Percentiles rank a stretch among this genome's conserved stretches.
Conservation (phyloP, 78 protist species). For the Dictyostelium intermedium region DNA sequence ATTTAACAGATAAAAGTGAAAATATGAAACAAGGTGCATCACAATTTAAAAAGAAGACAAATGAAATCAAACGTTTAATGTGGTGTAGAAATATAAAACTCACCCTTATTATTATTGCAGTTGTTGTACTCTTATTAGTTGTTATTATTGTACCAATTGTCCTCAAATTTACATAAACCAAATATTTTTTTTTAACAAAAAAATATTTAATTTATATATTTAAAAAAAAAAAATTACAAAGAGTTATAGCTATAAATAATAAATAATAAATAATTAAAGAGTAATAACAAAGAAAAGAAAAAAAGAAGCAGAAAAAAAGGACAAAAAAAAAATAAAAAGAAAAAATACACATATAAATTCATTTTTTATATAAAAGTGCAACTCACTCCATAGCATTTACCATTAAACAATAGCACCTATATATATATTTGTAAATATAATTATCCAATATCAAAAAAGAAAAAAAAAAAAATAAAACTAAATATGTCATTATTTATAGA, state of each 20-base stretch:
- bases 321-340: background rate
- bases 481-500: background rate
- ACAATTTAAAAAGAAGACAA: constrained; percentile 58
- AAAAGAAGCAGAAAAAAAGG: background rate
- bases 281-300: background rate
- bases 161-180: constrained; percentile 48
- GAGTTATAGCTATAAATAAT: background rate
- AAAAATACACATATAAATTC: background rate
- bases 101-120: constrained; percentile 38
- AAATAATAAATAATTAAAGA: background rate
- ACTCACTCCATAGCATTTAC: background rate
- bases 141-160: constrained; percentile 70
- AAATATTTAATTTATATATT: background rate
- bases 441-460: background rate
- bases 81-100: constrained; percentile 76
- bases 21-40: constrained; percentile 70
- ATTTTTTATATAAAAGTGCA: constrained; percentile 1
- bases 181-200: no score
- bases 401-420: background rate
- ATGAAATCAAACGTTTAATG: constrained; percentile 59
- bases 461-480: background rate
- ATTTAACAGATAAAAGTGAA: constrained; percentile 40
- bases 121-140: constrained; percentile 29
- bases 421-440: constrained; percentile 7
- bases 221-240: background rate